Base-by-base conservation (phyloP, 1,284 basidiomycete genomes). In the Phellopilus nigrolimitatus region DNA sequence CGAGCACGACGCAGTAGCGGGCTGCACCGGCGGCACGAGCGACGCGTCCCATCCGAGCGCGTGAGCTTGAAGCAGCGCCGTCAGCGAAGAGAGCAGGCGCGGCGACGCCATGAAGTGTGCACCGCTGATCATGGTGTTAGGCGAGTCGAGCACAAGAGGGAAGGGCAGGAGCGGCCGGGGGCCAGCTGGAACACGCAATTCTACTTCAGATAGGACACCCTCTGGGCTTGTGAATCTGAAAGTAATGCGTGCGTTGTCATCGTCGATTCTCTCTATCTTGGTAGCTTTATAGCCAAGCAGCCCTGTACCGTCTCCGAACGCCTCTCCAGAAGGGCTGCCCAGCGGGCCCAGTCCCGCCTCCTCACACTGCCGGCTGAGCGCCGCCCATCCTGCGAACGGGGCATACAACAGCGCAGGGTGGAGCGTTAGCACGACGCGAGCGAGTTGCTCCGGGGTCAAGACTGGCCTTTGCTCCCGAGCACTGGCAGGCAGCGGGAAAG, bases 361-460 rank as follows among this genome's bases (percentile, higher is more conserved):
- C 51, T 77, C 71, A 3, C 71, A 71, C 52, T 80, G 78, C 28
- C 72, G 66, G 42, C 74, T 73, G 13, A 84, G 73, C 55, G 80
- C 66, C 2, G 76, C 78, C 81, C 80, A 84, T 9, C 76, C 78
- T 40, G 78, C 71, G 59, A 79, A 75, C 3, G 79, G 71, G 4
- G 78, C 75, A 56, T 78, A 67, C 7, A 73, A 63, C 25, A 84
- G 67, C 0, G 64, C 72, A 0, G 81, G 80, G 59, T 84, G 79
- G 13, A 84, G 67, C 0, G 72, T 71, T 15, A 82, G 61, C 15
- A 83, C 55, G 1, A 83, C 62, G 10, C 76, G 68, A 1, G 76
- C 73, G 7, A 82, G 73, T 57, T 79, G 74, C 1, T 64, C 66
- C 0, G 79, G 69, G 0, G 71, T 61, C 1, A 78, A 60, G 1